These are phyloP conservation scores for Suillus clintonianus DNA, from an alignment of 768 basidiomycete species.

Conservation along the genomic window DNA sequence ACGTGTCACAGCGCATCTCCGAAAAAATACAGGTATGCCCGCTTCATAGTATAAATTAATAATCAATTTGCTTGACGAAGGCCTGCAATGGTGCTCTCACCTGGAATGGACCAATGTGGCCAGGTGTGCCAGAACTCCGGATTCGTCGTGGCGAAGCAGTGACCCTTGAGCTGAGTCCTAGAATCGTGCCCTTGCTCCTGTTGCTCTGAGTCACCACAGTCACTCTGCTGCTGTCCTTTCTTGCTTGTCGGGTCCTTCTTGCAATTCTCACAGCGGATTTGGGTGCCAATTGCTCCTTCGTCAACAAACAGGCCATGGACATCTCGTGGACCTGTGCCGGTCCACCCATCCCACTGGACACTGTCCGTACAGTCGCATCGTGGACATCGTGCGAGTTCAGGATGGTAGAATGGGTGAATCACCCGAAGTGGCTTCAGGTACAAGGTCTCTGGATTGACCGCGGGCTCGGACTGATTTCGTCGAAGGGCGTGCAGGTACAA, in stretches of 20 bases:
- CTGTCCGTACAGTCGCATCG: neutral
- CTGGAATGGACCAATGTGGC: conserved; percentile 21
- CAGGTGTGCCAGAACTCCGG: conserved; percentile 20
- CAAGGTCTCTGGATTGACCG: neutral
- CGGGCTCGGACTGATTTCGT: neutral
- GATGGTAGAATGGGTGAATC: conserved; percentile 10
- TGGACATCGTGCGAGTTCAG: conserved; percentile 1
- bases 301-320: conserved; percentile 5
- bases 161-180: neutral
- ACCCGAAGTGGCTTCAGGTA: conserved; percentile 8
- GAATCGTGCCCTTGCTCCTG: neutral
- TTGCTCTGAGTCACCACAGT: too few species aligned
- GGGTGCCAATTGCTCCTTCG: neutral
- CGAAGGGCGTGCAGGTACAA: conserved; percentile 12
- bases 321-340: neutral
- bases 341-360: conserved; percentile 8
- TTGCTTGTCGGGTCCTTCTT: neutral
- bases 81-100: conserved; percentile 4
- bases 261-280: neutral
- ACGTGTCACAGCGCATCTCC: conserved; percentile 17
- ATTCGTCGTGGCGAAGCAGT: conserved; percentile 15
- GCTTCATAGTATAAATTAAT: too few species aligned
- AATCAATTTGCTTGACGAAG: too few species aligned
- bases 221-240: neutral
- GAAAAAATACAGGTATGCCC: conserved; percentile 18